Percentiles rank a stretch among this genome's conserved stretches.
phyloP scores from a whole-genome alignment of 129 eudicot genomes.

The Scalesia atractyloides region DNA sequence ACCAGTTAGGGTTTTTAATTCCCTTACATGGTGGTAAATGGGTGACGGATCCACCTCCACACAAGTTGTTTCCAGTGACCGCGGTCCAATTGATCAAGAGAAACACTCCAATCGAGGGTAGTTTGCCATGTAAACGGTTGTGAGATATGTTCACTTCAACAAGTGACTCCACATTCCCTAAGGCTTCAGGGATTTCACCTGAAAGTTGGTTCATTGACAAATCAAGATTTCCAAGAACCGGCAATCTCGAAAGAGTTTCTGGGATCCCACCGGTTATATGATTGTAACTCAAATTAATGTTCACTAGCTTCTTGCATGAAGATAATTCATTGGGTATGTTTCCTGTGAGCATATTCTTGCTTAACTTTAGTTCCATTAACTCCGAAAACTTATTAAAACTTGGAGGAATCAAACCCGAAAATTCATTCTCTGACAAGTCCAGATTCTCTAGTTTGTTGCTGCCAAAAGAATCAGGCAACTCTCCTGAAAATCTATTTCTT shows the following conservation, averaged over 20 bases:
- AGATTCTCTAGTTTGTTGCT: slow-evolving; percentile 65
- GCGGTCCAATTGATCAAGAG: slow-evolving; percentile 60
- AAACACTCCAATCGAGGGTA: slow-evolving; percentile 77
- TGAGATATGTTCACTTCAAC: slow-evolving; percentile 70
- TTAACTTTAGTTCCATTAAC: slow-evolving; percentile 55
- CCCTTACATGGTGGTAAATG: slow-evolving; percentile 62
- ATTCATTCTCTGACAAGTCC: slow-evolving; percentile 65
- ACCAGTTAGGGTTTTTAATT: slow-evolving; percentile 27
- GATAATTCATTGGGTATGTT: slow-evolving; percentile 62
- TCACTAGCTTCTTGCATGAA: slow-evolving; percentile 68
- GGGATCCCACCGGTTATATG: slow-evolving; percentile 64
- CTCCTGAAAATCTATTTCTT: slow-evolving; percentile 55
- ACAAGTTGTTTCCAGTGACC: slow-evolving; percentile 63
- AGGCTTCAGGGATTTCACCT: slow-evolving; percentile 54
- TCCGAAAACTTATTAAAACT: slow-evolving; percentile 48
- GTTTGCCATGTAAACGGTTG: slow-evolving; percentile 58
- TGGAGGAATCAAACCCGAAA: slow-evolving; percentile 54
- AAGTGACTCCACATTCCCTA: slow-evolving; percentile 72
- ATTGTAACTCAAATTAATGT: slow-evolving; percentile 65
- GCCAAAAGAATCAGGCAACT: slow-evolving; percentile 60
- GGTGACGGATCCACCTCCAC: slow-evolving; percentile 48
- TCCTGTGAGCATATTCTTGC: slow-evolving; percentile 53
- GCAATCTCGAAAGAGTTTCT: slow-evolving; percentile 48
- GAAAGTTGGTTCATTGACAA: slow-evolving; percentile 66
- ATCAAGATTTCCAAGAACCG: slow-evolving; percentile 78